Evolutionary conservation across 768 basidiomycete species (phyloP).

Genomic region (Mycena haematopus): DNA sequence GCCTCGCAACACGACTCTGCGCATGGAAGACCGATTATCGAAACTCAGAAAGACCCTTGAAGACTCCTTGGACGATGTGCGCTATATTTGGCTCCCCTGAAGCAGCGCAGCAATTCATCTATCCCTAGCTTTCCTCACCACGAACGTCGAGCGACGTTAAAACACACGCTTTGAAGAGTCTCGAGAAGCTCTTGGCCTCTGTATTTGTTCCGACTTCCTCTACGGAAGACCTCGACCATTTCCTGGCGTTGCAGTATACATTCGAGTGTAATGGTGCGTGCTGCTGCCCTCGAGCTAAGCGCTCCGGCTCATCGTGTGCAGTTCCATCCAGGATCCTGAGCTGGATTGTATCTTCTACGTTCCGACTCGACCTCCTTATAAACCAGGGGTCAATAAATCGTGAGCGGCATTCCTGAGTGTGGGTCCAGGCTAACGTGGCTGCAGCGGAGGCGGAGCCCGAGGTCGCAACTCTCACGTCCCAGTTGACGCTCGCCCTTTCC

Average conservation of each 20-base stretch:
- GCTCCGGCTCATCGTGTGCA: slow-evolving; percentile 36
- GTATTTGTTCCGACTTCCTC: slow-evolving; percentile 52
- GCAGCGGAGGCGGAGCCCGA: slow-evolving; percentile 56
- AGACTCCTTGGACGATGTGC: slow-evolving; percentile 73
- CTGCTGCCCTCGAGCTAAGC: too few species aligned
- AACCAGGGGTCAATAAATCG: slow-evolving; percentile 53
- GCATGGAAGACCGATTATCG: slow-evolving; percentile 37
- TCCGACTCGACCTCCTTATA: slow-evolving; percentile 56
- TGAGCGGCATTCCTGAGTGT: slow-evolving; percentile 38
- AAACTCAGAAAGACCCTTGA: slow-evolving; percentile 56
- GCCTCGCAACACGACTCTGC: neutral
- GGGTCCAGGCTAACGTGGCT: slow-evolving; percentile 9
- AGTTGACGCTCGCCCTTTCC: slow-evolving; percentile 64
- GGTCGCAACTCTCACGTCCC: slow-evolving; percentile 52
- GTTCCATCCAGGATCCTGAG: slow-evolving; percentile 71
- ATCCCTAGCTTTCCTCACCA: slow-evolving; percentile 65
- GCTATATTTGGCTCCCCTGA: slow-evolving; percentile 25
- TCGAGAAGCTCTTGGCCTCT: slow-evolving; percentile 62
- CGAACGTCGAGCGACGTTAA: slow-evolving; percentile 59
- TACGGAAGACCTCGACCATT: slow-evolving; percentile 54
- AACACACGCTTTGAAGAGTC: slow-evolving; percentile 55
- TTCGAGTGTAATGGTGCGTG: slow-evolving; percentile 84
- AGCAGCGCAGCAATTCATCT: neutral
- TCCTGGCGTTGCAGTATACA: slow-evolving; percentile 73
- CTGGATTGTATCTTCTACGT: slow-evolving; percentile 63